Conservation (phyloP, 805 yeast species). For the Starmerella roubikii region DNA sequence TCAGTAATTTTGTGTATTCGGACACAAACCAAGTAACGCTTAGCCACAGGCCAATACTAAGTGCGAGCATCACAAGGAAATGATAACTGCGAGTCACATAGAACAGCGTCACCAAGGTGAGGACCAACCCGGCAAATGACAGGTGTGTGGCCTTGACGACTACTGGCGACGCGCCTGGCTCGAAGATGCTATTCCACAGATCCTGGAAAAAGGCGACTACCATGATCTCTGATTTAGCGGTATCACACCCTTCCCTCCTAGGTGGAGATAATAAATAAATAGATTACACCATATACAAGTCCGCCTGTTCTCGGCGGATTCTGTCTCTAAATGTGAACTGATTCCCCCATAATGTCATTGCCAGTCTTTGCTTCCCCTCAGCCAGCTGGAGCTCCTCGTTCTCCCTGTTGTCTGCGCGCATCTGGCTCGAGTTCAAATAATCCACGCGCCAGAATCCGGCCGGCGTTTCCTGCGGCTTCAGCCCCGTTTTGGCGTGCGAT, state of each 20-base stretch:
- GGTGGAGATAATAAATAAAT: too few species aligned
- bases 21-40: constrained; percentile 76
- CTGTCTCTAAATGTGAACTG: constrained; percentile 10
- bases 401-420: neutral
- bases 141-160: constrained; percentile 77
- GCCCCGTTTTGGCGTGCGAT: neutral
- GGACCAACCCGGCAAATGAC: constrained; percentile 54
- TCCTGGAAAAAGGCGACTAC: constrained; percentile 34
- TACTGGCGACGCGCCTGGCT: constrained; percentile 89
- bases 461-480: constrained; percentile 12
- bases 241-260: too few species aligned
- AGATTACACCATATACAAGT: neutral
- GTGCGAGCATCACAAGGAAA: constrained; percentile 38
- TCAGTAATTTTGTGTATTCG: constrained; percentile 30
- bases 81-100: constrained; percentile 55
- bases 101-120: constrained; percentile 44
- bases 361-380: constrained; percentile 10
- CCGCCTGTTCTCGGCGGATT: neutral
- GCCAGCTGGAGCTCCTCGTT: neutral
- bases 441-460: constrained; percentile 15
- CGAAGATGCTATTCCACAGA: constrained; percentile 80
- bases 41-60: constrained; percentile 58
- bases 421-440: constrained; percentile 9
- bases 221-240: neutral
- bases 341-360: constrained; percentile 7